A percentile compares a stretch with the other conserved stretches of the same genome.
Conservation (phyloP, 495 filamentous ascomycete genomes). For the Chaetomium tenue region DNA sequence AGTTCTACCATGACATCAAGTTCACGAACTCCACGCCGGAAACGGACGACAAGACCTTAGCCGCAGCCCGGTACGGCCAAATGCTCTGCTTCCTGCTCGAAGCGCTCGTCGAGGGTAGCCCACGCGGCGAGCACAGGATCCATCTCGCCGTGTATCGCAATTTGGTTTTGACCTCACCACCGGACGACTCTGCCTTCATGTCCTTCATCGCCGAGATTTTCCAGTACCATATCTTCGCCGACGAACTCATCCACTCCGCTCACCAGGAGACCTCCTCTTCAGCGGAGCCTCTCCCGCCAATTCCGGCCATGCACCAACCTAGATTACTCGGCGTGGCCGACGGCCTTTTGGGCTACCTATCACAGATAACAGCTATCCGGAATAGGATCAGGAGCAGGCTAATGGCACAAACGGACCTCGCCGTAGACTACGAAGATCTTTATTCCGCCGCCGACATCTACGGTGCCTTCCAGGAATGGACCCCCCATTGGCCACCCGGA, state of each 20-base stretch:
- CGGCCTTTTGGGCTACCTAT: slow-evolving; percentile 76
- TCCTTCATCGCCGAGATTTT: slow-evolving; percentile 91
- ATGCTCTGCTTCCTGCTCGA: slow-evolving; percentile 82
- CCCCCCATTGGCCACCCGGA: slow-evolving; percentile 64
- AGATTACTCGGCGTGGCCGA: slow-evolving; percentile 83
- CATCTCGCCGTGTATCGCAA: slow-evolving; percentile 76
- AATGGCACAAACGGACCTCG: slow-evolving; percentile 59
- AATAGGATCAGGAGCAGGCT: slow-evolving; percentile 71
- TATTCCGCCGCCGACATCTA: slow-evolving; percentile 78
- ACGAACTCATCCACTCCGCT: slow-evolving; percentile 71
- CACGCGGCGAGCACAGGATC: slow-evolving; percentile 72
- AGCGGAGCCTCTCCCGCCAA: slow-evolving; percentile 62
- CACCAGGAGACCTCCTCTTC: slow-evolving; percentile 51
- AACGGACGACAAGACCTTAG: slow-evolving; percentile 46
- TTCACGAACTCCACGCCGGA: slow-evolving; percentile 39
- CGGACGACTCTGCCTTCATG: slow-evolving; percentile 62
- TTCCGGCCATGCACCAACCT: slow-evolving; percentile 72
- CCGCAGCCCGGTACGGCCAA: slow-evolving; percentile 67
- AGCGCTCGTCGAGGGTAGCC: slow-evolving; percentile 74
- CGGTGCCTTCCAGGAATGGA: slow-evolving; percentile 71
- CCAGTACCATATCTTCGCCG: slow-evolving; percentile 83
- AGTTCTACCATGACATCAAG: slow-evolving; percentile 51
- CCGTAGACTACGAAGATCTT: slow-evolving; percentile 71
- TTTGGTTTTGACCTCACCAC: slow-evolving; percentile 61
- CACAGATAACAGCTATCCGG: slow-evolving; percentile 74